Conservation (phyloP, 345 rosid species). For the Gossypium herbaceum region DNA sequence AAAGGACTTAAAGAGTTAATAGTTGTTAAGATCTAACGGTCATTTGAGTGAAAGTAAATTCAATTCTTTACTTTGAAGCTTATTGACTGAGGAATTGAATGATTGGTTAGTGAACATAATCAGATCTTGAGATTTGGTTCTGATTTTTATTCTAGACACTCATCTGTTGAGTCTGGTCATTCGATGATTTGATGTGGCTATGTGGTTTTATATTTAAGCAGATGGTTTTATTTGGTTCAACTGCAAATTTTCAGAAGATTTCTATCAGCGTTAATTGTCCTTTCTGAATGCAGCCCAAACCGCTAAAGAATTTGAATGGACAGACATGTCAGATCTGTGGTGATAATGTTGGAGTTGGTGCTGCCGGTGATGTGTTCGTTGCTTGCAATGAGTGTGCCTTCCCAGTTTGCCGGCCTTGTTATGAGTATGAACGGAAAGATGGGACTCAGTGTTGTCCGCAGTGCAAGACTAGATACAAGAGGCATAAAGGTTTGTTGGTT, state of each 20-base stretch:
- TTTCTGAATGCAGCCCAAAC: constrained; percentile 67
- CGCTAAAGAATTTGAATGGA: constrained; percentile 61
- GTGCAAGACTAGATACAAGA: constrained; percentile 95
- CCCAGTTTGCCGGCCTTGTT: constrained; percentile 98
- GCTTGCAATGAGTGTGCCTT: constrained; percentile 99
- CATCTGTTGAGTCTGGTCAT: too few species aligned
- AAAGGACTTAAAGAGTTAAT: constrained; percentile 7
- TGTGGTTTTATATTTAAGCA: background rate
- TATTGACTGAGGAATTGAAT: background rate
- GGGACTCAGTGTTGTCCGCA: constrained; percentile 98
- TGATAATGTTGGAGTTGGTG: constrained; percentile 66
- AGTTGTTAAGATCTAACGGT: background rate
- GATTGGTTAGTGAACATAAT: background rate
- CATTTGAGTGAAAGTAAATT: background rate
- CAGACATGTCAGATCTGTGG: constrained; percentile 97
- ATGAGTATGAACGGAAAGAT: constrained; percentile 96
- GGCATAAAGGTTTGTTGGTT: constrained; percentile 70
- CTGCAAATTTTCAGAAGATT: background rate
- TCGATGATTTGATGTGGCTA: background rate
- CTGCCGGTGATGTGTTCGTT: constrained; percentile 75
- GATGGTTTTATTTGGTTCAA: background rate
- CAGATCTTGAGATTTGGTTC: constrained; percentile 5
- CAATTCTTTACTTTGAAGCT: background rate
- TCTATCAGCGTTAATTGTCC: constrained; percentile 16
- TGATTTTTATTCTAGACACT: background rate